These are phyloP conservation scores for Trichophyton mentagrophytes DNA, from an alignment of 2,329 filamentous ascomycete genomes.

Conservation along the genomic window DNA sequence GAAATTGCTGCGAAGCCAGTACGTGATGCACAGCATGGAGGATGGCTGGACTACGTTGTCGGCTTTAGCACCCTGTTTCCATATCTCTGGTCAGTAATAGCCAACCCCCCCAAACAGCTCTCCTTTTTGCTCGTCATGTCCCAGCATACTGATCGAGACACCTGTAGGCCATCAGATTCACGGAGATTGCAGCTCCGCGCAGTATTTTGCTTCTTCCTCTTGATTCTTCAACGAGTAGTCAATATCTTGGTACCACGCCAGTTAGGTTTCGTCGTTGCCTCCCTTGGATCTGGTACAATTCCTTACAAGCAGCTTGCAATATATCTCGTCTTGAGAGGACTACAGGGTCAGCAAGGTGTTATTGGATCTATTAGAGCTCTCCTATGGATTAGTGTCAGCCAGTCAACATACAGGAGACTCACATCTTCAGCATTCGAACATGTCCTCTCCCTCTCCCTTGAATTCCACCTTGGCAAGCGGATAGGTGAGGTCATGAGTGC, in stretches of 20 bases:
- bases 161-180: neutral
- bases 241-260: constrained; percentile 35
- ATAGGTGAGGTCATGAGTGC: constrained; percentile 42
- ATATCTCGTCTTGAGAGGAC: constrained; percentile 34
- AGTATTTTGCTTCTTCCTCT: constrained; percentile 30
- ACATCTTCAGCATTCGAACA: constrained; percentile 38
- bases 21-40: neutral
- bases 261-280: constrained; percentile 31
- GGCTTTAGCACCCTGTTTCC: neutral
- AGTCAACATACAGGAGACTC: constrained; percentile 33
- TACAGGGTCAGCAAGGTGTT: constrained; percentile 37
- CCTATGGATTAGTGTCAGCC: constrained; percentile 39
- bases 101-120: neutral
- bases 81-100: neutral
- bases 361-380: constrained; percentile 33
- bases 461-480: constrained; percentile 41
- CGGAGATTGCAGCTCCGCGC: constrained; percentile 25
- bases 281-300: constrained; percentile 30
- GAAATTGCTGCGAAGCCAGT: neutral
- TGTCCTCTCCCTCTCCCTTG: constrained; percentile 36
- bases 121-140: neutral
- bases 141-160: neutral
- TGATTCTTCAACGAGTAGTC: constrained; percentile 33
- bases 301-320: constrained; percentile 34
- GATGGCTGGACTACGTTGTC: neutral